These are phyloP conservation scores for Astragalus glycyphyllos DNA, from an alignment of 306 rosid species.

Conservation along the genomic window DNA sequence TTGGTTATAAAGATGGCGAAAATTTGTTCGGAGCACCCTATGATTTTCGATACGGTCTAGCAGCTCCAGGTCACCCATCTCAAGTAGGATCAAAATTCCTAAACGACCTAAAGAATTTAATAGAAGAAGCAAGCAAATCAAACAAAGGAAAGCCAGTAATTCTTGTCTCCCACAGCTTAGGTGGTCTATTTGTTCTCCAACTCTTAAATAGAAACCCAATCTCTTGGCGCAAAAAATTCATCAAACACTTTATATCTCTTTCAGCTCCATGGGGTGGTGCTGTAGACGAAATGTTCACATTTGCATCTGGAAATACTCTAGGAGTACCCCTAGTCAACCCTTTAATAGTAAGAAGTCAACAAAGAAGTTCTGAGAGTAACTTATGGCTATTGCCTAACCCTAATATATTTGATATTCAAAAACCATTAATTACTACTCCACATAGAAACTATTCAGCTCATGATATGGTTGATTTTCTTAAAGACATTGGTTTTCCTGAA, in stretches of 20 bases:
- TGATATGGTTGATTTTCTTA: conserved; percentile 66
- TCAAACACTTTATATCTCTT: conserved; percentile 77
- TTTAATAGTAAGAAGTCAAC: conserved; percentile 69
- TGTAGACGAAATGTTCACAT: conserved; percentile 71
- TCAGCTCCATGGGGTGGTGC: conserved; percentile 94
- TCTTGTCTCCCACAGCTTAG: conserved; percentile 83
- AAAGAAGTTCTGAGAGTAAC: conserved; percentile 87
- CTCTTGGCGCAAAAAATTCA: conserved; percentile 68
- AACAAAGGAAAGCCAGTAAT: conserved; percentile 78
- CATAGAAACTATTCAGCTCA: conserved; percentile 55
- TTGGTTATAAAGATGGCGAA: conserved; percentile 69
- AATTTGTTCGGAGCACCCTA: conserved; percentile 92
- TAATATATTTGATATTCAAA: conserved; percentile 48
- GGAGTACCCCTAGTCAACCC: conserved; percentile 90
- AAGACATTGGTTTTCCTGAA: conserved; percentile 65
- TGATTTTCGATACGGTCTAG: conserved; percentile 90
- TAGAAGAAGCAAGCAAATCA: conserved; percentile 71
- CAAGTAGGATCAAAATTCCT: conserved; percentile 79
- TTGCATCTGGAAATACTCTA: conserved; percentile 78
- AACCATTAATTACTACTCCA: conserved; percentile 59
- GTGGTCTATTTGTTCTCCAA: conserved; percentile 73
- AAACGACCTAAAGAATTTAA: conserved; percentile 66
- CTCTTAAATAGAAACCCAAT: conserved; percentile 67
- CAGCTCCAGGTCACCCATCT: conserved; percentile 70
- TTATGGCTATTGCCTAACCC: conserved; percentile 91